A percentile compares a stretch with the other conserved stretches of the same genome.
phyloP scores from a whole-genome alignment of 306 rosid species.

The Fragaria iinumae region DNA sequence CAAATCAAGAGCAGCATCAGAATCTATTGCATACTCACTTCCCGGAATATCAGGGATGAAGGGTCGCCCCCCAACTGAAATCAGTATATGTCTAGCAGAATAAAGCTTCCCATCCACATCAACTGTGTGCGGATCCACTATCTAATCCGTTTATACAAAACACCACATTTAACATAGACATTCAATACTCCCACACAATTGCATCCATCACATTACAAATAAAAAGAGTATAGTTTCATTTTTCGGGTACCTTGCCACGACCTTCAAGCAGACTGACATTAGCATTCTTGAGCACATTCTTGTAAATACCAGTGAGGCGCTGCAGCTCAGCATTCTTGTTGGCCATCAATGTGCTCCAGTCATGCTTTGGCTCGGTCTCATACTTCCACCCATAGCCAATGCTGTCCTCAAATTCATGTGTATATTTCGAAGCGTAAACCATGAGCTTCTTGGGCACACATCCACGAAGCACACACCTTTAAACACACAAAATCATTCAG shows the following conservation, averaged over 20 bases:
- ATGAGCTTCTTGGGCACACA: slow-evolving; percentile 95
- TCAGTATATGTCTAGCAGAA: slow-evolving; percentile 78
- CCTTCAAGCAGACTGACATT: slow-evolving; percentile 83
- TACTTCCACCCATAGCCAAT: slow-evolving; percentile 93
- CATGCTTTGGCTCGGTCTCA: slow-evolving; percentile 83
- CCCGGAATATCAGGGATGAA: slow-evolving; percentile 96
- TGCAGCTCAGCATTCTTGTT: slow-evolving; percentile 97
- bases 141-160: slow-evolving; percentile 42
- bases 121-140: slow-evolving; percentile 82
- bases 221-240: neutral
- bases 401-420: slow-evolving; percentile 96
- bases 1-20: slow-evolving; percentile 97
- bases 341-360: slow-evolving; percentile 88
- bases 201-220: neutral
- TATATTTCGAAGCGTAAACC: slow-evolving; percentile 69
- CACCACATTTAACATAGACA: neutral
- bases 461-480: slow-evolving; percentile 94
- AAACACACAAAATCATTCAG: neutral
- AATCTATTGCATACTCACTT: slow-evolving; percentile 78
- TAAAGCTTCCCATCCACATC: slow-evolving; percentile 82
- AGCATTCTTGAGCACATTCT: slow-evolving; percentile 61
- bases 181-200: neutral
- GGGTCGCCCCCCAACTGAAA: slow-evolving; percentile 89
- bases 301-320: slow-evolving; percentile 86
- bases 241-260: slow-evolving; percentile 73